phyloP scores from a whole-genome alignment of 768 basidiomycete genomes.

The Paxillus ammoniavirescens region DNA sequence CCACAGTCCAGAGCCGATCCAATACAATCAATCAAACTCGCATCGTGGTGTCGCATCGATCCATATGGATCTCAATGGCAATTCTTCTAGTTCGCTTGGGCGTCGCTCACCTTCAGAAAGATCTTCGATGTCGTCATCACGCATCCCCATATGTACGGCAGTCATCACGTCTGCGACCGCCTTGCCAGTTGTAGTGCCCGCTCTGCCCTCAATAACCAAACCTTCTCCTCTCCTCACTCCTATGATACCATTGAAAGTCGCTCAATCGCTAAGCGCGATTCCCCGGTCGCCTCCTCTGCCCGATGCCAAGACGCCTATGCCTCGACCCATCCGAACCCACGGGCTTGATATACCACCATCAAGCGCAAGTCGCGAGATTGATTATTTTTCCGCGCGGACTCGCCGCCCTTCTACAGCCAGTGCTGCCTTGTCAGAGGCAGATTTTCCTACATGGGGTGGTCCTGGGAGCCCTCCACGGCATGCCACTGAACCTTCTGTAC shows the following conservation, averaged over 20 bases:
- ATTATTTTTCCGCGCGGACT: slow-evolving; percentile 52
- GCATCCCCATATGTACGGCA: slow-evolving; percentile 33
- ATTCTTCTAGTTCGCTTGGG: slow-evolving; percentile 15
- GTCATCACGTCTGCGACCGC: slow-evolving; percentile 65
- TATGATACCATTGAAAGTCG: slow-evolving; percentile 49
- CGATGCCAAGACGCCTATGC: slow-evolving; percentile 31
- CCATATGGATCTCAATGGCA: slow-evolving; percentile 27
- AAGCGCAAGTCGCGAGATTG: slow-evolving; percentile 34
- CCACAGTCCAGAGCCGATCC: slow-evolving; percentile 16
- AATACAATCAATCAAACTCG: slow-evolving; percentile 10
- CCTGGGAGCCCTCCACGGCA: slow-evolving; percentile 36
- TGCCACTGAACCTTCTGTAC: slow-evolving; percentile 29
- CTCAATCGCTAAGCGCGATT: slow-evolving; percentile 33
- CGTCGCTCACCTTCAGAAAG: slow-evolving; percentile 30
- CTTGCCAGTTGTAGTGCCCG: slow-evolving; percentile 61
- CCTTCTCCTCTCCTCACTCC: slow-evolving; percentile 59
- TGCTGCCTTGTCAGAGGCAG: slow-evolving; percentile 46
- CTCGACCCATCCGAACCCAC: slow-evolving; percentile 40
- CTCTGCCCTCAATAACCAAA: slow-evolving; percentile 40
- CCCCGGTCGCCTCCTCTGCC: slow-evolving; percentile 41
- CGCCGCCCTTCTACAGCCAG: slow-evolving; percentile 46
- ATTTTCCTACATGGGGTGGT: slow-evolving; percentile 43
- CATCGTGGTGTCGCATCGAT: slow-evolving; percentile 23
- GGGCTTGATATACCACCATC: slow-evolving; percentile 39
- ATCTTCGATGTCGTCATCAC: slow-evolving; percentile 22